A percentile compares a stretch with the other conserved stretches of the same genome.
Evolutionary conservation across 2,329 filamentous ascomycete genomes (phyloP).

Genomic region (Ascochyta koolunga): DNA sequence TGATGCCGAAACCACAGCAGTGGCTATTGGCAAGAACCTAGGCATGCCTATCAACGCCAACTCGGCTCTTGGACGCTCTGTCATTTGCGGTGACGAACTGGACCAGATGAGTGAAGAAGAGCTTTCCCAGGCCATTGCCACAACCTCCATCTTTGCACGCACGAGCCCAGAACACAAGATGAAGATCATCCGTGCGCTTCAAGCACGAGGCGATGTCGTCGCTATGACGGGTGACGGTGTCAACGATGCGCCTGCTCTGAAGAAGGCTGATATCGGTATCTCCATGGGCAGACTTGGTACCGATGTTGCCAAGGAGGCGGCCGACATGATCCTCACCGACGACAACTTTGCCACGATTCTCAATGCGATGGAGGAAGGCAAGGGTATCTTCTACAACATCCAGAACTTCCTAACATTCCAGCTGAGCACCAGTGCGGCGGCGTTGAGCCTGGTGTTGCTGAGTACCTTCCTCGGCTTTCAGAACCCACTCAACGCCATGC

Average conservation of each 20-base stretch:
- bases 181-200: slow-evolving; percentile 91
- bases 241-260: slow-evolving; percentile 94
- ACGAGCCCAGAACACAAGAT: slow-evolving; percentile 98
- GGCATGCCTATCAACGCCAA: slow-evolving; percentile 81
- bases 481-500: slow-evolving; percentile 97
- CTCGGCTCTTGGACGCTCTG: slow-evolving; percentile 67
- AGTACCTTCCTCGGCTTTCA: slow-evolving; percentile 93
- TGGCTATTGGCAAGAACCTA: slow-evolving; percentile 93
- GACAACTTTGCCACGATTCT: slow-evolving; percentile 92
- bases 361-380: slow-evolving; percentile 95
- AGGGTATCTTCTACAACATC: slow-evolving; percentile 99
- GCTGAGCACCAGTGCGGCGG: slow-evolving; percentile 93
- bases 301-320: slow-evolving; percentile 94
- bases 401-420: slow-evolving; percentile 99
- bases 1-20: slow-evolving; percentile 90
- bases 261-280: slow-evolving; percentile 97
- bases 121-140: slow-evolving; percentile 80
- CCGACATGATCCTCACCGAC: slow-evolving; percentile 91
- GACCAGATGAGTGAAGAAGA: slow-evolving; percentile 88
- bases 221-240: slow-evolving; percentile 99
- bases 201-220: slow-evolving; percentile 92
- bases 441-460: slow-evolving; percentile 86
- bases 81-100: slow-evolving; percentile 89
- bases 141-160: slow-evolving; percentile 92
- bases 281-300: slow-evolving; percentile 95